Conservation (phyloP, 176 grass and related monocot genomes). For the Triticum monococcum region DNA sequence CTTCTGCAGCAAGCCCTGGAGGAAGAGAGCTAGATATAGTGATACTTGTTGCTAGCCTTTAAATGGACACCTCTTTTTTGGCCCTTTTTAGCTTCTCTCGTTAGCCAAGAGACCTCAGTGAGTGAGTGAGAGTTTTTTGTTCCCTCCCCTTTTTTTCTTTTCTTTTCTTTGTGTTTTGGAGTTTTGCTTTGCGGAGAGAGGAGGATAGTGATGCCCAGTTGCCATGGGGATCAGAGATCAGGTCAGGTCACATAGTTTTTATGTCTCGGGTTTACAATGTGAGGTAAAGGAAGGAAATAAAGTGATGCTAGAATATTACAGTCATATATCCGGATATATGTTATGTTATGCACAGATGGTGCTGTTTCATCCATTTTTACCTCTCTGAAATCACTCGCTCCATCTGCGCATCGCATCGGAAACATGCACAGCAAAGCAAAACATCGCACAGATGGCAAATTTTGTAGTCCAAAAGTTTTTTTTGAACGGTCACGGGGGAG, state of each 20-base stretch:
- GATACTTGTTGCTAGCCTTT: constrained; percentile 42
- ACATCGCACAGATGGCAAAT: neutral
- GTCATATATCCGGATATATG: constrained; percentile 10
- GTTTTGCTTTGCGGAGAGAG: constrained; percentile 52
- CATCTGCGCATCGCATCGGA: neutral
- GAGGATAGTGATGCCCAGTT: constrained; percentile 38
- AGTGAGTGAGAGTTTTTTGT: constrained; percentile 27
- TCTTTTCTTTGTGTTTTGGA: neutral
- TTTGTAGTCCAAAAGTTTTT: neutral
- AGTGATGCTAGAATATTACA: constrained; percentile 43
- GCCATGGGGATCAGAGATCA: constrained; percentile 16
- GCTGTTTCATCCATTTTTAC: neutral
- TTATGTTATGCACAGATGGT: neutral
- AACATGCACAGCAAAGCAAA: neutral
- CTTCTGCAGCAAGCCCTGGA: constrained; percentile 83
- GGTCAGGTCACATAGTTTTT: constrained; percentile 38
- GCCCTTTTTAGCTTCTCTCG: constrained; percentile 28
- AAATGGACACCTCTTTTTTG: constrained; percentile 42
- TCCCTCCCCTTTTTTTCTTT: neutral
- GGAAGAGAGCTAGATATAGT: constrained; percentile 71
- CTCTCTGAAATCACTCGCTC: neutral
- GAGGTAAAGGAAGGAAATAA: constrained; percentile 66
- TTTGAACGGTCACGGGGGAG: no score
- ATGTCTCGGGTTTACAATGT: constrained; percentile 45
- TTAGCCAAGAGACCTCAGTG: constrained; percentile 41